Percentiles rank a stretch among this genome's conserved stretches.
Evolutionary conservation across 2,329 filamentous ascomycete species (phyloP).

Genomic region (Cadophora sp.): DNA sequence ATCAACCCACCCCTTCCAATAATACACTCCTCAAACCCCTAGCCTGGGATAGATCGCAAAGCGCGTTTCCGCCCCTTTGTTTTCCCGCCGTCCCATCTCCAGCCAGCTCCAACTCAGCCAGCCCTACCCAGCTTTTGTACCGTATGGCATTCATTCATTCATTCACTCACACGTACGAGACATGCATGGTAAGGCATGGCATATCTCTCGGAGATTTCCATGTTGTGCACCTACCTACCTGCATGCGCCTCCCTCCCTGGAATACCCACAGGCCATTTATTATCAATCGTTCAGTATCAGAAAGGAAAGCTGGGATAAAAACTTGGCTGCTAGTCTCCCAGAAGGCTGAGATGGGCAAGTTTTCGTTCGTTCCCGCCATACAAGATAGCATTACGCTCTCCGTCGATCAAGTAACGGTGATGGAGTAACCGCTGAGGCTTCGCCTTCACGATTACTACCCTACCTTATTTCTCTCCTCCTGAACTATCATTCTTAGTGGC

Average conservation of each 20-base stretch:
- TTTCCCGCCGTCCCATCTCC: too few species aligned
- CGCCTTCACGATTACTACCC: too few species aligned
- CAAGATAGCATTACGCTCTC: too few species aligned
- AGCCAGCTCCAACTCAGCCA: too few species aligned
- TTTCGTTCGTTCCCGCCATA: background rate
- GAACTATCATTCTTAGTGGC: too few species aligned
- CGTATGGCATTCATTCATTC: background rate
- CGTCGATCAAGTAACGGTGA: too few species aligned
- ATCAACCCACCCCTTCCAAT: background rate
- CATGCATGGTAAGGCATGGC: background rate
- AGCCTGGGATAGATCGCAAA: background rate
- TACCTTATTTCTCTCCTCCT: too few species aligned
- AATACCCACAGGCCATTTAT: background rate
- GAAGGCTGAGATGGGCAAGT: conserved; percentile 1
- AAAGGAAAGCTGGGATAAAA: background rate
- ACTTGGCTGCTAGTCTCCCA: background rate
- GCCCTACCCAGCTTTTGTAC: too few species aligned
- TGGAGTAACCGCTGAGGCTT: too few species aligned
- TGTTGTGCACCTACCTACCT: background rate
- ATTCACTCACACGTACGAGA: background rate
- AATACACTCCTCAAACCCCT: conserved; percentile 1
- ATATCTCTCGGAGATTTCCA: conserved; percentile 10
- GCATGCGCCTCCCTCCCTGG: background rate
- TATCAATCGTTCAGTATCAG: background rate
- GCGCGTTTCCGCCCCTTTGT: background rate